Base-by-base conservation (phyloP, 805 yeast species). In the Scheffersomyces amazonensis region DNA sequence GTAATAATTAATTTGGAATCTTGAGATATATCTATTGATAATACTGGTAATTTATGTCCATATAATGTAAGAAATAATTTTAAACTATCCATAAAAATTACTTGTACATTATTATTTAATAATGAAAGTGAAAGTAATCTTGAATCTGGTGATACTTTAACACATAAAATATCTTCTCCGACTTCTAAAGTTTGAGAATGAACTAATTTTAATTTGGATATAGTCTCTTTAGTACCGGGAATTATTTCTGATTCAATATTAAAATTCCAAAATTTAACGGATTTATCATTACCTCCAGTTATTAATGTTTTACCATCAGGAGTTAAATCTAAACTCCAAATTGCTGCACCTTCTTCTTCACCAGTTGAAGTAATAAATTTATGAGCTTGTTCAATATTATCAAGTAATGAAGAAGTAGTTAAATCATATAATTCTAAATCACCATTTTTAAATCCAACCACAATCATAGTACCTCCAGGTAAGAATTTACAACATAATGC, bases 31-130 rank as follows among this genome's bases (percentile, higher is more conserved):
- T 93, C 99, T 48, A 93, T 78, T 2, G 96, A 83, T 37, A 93
- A 70, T 2, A 93, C 99, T 0, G 99, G 99, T 44, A 93, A 74
- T 58, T 91, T 93, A 63, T 93, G 99, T 28, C 99, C 99, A 54
- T 93, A 93, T 42, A 93, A 70, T 53, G 91, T 87, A 47, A 93
- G 70, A 64, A 76, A 93, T 54, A 93, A 84, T 64, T 91, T 93
- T 58, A 90, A 72, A 11, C 95, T 71, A 56, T 91, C 98, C 36
- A 81, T 70, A 58, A 83, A 91, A 53, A 93, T 88, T 15, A 93
- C 93, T 63, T 93, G 95, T 32, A 93, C 96, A n/a, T 96, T 93
- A 58, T 84, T 89, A 59, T 93, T 96, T 48, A 91, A 70, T 39
- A 93, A 67, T 1, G 97, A 85, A 4, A 86, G 84, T 4, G 97